Evolutionary conservation across 805 yeast species (phyloP).

Genomic region (Candida boidinii): DNA sequence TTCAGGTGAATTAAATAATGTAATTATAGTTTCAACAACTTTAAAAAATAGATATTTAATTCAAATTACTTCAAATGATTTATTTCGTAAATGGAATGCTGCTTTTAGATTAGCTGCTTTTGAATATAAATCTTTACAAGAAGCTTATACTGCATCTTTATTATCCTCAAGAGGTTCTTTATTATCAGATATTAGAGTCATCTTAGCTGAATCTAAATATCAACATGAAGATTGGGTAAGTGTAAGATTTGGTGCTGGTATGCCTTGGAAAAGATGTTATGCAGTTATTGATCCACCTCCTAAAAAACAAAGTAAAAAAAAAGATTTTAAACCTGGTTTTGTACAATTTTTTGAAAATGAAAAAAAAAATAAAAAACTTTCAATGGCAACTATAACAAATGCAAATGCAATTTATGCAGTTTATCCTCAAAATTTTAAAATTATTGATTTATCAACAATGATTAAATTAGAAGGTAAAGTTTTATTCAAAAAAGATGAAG

Average conservation of each 20-base stretch:
- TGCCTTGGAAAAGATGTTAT: conserved; percentile 51
- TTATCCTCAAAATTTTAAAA: conserved; percentile 47
- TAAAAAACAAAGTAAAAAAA: conserved; percentile 8
- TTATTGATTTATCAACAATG: conserved; percentile 50
- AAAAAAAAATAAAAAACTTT: conserved; percentile 38
- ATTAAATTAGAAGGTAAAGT: conserved; percentile 37
- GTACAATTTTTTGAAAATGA: conserved; percentile 45
- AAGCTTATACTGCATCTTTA: conserved; percentile 58
- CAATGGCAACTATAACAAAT: conserved; percentile 39
- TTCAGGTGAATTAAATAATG: conserved; percentile 42
- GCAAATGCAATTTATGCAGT: conserved; percentile 43
- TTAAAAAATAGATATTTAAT: too few species aligned
- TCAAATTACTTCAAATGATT: conserved; percentile 16
- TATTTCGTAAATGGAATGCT: conserved; percentile 26
- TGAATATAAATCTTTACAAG: conserved; percentile 49
- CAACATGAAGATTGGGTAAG: conserved; percentile 54
- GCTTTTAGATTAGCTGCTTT: conserved; percentile 46
- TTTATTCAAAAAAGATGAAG: conserved; percentile 10
- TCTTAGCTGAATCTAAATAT: conserved; percentile 40
- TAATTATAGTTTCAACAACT: conserved; percentile 1
- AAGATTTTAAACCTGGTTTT: conserved; percentile 36
- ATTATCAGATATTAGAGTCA: conserved; percentile 49
- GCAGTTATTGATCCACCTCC: conserved; percentile 42
- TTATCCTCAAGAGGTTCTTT: conserved; percentile 48
- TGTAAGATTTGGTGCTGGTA: conserved; percentile 43